Evolutionary conservation across 1,284 basidiomycete species (phyloP), one percentile per base, ranked within the genome.

Genomic region (Boletus semigastroideus): DNA sequence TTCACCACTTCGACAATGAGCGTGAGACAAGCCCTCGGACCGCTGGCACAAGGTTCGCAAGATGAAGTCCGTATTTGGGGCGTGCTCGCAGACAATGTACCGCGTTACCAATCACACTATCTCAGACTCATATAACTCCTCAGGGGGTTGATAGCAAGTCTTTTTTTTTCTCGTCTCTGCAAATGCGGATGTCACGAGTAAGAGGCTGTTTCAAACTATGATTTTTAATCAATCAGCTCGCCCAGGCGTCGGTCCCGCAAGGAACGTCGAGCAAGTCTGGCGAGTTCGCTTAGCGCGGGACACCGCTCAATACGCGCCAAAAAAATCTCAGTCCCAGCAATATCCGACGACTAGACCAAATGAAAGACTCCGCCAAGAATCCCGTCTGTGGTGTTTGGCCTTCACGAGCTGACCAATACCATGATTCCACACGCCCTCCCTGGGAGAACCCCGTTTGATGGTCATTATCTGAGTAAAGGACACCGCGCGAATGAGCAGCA

Each of bases 111-210:
- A 37, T 10, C 20, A 5, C 28, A n/a, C 13, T 9, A 3, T 54
- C 57, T 34, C 53, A 54, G 43, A 58, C 27, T 62, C 53, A 57
- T 60, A 49, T 51, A 42, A 17, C 33, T 41, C 30, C 28, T 19
- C 17, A 20, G 28, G 42, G 8, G 37, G 34, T 39, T 17, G 7
- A 31, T 13, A 27, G 16, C 42, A 20, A 38, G 19, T 27, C 16
- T 8, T 42, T 25, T 30, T 7, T 33, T n/a, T 27, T 12, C 30
- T 51, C n/a, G 13, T 7, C 25, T 25, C 25, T 25, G 25, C 5
- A 49, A 42, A 41, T 19, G 25, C n/a, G 10, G 5, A 9, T 25
- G 12, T 42, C 39, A 27, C 40, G 30, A 43, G 33, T 8, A 13
- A 38, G 27, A 31, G 11, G 6, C 19, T 11, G 4, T 59, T 42